These are phyloP conservation scores for Wickerhamomyces hampshirensis DNA, from an alignment of 805 yeast species.

Conservation along the genomic window DNA sequence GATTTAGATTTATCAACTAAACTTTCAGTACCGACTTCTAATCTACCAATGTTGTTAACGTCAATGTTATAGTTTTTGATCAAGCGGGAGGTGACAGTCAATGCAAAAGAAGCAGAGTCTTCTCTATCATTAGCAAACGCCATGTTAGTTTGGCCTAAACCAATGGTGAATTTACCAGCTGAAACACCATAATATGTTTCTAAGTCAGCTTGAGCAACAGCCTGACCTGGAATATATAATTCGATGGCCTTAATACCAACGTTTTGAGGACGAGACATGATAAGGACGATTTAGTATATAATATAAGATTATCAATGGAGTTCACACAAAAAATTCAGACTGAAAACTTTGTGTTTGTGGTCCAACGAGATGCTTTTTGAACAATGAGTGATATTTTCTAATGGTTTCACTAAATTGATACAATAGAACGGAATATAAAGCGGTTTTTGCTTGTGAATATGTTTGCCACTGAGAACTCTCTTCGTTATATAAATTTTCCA, in stretches of 20 bases:
- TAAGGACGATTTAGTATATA: no score
- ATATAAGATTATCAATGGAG: no score
- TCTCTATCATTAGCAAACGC: constrained; percentile 95
- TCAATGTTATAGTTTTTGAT: constrained; percentile 81
- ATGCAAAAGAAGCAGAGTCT: constrained; percentile 90
- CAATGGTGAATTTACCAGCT: constrained; percentile 95
- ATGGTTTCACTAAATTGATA: no score
- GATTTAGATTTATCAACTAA: constrained; percentile 94
- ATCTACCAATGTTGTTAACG: constrained; percentile 77
- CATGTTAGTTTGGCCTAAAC: constrained; percentile 98
- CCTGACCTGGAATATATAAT: constrained; percentile 80
- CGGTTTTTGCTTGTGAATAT: no score
- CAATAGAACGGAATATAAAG: no score
- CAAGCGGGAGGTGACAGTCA: constrained; percentile 79
- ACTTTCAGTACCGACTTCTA: constrained; percentile 98
- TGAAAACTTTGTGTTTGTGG: no score
- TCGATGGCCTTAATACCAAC: constrained; percentile 97
- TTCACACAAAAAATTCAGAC: no score
- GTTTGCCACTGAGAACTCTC: no score
- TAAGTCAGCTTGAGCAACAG: constrained; percentile 82
- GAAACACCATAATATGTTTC: constrained; percentile 84
- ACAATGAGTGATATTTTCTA: no score
- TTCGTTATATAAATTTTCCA: no score
- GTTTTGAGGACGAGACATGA: constrained; percentile 54
- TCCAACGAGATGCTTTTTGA: no score